Evolutionary conservation across 169 alveolate species (phyloP).

Genomic region (Amoebophrya sp.): DNA sequence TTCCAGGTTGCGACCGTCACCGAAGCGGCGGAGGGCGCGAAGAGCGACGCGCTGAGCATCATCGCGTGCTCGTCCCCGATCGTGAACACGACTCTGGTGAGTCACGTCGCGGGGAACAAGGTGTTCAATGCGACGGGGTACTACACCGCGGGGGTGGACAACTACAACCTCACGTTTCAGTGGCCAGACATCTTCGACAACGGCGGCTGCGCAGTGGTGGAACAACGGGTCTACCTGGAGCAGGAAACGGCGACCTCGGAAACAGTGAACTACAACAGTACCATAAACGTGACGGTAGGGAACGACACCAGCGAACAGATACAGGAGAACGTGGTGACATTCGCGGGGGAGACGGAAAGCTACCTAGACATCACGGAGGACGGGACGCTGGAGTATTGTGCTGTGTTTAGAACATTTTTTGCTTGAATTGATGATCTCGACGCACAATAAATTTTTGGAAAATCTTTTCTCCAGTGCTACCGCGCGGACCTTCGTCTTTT

Average conservation of each 20-base stretch:
- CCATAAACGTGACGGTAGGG: background rate
- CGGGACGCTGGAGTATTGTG: background rate
- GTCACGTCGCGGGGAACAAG: background rate
- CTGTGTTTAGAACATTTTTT: background rate
- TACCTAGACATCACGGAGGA: no score
- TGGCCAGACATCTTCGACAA: background rate
- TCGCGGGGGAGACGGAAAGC: no score
- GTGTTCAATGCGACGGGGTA: background rate
- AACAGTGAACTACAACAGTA: background rate
- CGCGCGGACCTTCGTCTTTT: background rate
- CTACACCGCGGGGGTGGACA: background rate
- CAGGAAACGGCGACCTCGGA: background rate
- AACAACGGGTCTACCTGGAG: background rate
- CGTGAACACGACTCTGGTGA: background rate
- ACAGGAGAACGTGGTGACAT: no score
- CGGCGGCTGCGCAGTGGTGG: background rate
- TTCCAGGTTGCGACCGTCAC: background rate
- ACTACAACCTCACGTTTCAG: background rate
- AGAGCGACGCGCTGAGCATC: background rate
- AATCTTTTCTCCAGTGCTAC: background rate
- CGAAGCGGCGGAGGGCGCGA: background rate
- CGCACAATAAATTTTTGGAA: no score
- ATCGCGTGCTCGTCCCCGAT: background rate
- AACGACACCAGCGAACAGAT: background rate
- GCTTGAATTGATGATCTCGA: background rate